phyloP scores from a whole-genome alignment of 2,329 filamentous ascomycete genomes.

The Pseudopyricularia javanii region DNA sequence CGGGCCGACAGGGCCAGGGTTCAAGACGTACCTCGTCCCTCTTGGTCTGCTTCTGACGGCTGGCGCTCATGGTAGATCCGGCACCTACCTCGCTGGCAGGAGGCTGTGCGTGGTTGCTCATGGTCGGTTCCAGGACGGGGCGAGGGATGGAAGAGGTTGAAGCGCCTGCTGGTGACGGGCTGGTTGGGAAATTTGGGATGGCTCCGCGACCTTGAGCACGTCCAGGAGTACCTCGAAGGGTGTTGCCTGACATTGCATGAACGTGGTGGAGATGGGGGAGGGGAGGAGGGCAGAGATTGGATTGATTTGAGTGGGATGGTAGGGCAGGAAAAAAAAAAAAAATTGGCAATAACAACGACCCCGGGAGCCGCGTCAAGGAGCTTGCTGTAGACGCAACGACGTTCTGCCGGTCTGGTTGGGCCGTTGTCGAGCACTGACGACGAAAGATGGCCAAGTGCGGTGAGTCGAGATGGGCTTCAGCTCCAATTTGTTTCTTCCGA shows the following conservation, averaged over 20 bases:
- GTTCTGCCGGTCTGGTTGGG: no score
- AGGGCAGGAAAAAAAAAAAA: neutral
- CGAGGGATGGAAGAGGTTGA: slow-evolving; percentile 54
- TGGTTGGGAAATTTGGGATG: slow-evolving; percentile 45
- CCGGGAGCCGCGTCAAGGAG: neutral
- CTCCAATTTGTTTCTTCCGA: neutral
- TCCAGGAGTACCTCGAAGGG: slow-evolving; percentile 58
- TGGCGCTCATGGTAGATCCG: slow-evolving; percentile 71
- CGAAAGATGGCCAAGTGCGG: neutral
- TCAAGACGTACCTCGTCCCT: slow-evolving; percentile 76
- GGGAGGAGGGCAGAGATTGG: neutral
- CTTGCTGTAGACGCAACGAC: no score
- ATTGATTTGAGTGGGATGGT: neutral
- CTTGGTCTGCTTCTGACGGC: slow-evolving; percentile 91
- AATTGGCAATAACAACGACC: neutral
- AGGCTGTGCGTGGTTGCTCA: slow-evolving; percentile 24
- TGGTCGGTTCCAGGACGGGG: slow-evolving; percentile 49
- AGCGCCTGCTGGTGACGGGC: slow-evolving; percentile 31
- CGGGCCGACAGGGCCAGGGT: slow-evolving; percentile 8
- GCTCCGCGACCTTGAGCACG: slow-evolving; percentile 45
- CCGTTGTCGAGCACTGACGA: neutral
- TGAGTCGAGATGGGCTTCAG: neutral
- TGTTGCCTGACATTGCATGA: slow-evolving; percentile 43
- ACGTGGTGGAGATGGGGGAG: slow-evolving; percentile 7
- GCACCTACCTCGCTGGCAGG: slow-evolving; percentile 42